Evolutionary conservation across 148 eudicot genomes (phyloP), one percentile per base, ranked within the genome.

Genomic region (Camellia japonica): DNA sequence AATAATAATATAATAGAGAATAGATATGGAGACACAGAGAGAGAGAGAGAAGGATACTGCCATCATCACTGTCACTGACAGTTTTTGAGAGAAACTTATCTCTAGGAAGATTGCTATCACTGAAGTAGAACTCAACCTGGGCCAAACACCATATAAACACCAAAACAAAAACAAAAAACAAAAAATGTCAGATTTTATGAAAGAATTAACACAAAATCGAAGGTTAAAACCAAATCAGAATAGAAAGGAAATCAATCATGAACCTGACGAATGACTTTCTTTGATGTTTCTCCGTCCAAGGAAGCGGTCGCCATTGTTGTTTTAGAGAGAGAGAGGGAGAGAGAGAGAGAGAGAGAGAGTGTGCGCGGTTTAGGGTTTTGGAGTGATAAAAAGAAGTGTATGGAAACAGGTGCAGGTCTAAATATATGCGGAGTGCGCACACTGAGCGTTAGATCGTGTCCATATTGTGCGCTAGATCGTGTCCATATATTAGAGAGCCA

Each of bases 51-150:
- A 95, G 97, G 98, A 95, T 96, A 96, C 98, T 19, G 51, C 98
- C 97, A 89, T 96, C 94, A 86, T 92, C 97, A 76, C 84, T 88
- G 55, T 96, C 97, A 58, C 81, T 73, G 71, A 95, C 81, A 3
- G 97, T 83, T 51, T 87, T 83, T 78, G 15, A 84, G 69, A 96
- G 86, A 79, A 93, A 96, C 12, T 73, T 81, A 71, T 96, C 99
- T 58, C 89, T 84, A 0, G 98, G 97, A 67, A 96, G 94, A 82
- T 96, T 96, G 81, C 99, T 96, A 74, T 96, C 99, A 79, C 99
- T 86, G 83, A 95, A 93, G 75, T 95, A 95, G 76, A 93, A 95
- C 86, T 95, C 98, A 47, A 95, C 96, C 98, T 95, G 87, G 78
- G 64, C 14, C 0, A 23, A 20, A 78, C 5, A 49, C 15, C 69